Evolutionary conservation across 2,329 filamentous ascomycete genomes (phyloP).

Genomic region (Paraphaeosphaeria sporulosa): DNA sequence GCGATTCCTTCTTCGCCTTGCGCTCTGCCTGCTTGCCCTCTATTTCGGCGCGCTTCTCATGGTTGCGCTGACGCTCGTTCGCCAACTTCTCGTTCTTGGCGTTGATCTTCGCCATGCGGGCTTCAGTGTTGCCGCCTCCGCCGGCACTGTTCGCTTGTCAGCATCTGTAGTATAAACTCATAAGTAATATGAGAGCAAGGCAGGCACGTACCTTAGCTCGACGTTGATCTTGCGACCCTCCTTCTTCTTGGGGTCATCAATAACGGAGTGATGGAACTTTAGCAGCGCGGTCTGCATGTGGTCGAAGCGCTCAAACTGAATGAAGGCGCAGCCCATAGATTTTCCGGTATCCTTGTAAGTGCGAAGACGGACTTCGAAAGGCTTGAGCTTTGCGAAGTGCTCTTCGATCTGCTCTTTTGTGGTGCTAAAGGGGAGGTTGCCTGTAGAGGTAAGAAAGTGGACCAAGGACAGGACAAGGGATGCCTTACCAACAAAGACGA

Average conservation of each 20-base stretch:
- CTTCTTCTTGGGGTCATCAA: constrained; percentile 67
- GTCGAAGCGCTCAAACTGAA: constrained; percentile 87
- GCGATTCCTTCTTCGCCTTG: constrained; percentile 50
- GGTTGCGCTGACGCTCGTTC: constrained; percentile 66
- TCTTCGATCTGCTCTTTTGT: constrained; percentile 72
- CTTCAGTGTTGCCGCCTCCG: constrained; percentile 79
- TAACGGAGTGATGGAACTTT: constrained; percentile 85
- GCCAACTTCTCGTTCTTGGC: constrained; percentile 87
- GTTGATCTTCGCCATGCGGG: constrained; percentile 77
- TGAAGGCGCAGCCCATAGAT: constrained; percentile 58
- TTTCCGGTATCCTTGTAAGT: constrained; percentile 49
- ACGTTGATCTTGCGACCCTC: constrained; percentile 83
- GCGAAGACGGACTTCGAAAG: constrained; percentile 68
- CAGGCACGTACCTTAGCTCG: constrained; percentile 75
- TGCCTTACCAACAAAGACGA: constrained; percentile 74
- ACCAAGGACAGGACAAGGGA: constrained; percentile 5
- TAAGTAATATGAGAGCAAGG: neutral
- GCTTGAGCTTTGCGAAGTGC: constrained; percentile 81
- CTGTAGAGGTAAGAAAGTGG: constrained; percentile 49
- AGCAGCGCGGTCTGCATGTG: constrained; percentile 93
- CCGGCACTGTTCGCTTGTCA: constrained; percentile 67
- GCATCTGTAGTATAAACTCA: neutral
- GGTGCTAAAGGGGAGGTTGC: constrained; percentile 88
- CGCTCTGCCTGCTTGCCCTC: constrained; percentile 50
- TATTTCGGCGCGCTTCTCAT: constrained; percentile 55